Conservation (phyloP, 2,329 filamentous ascomycete genomes). For the Pseudocercospora crystallina region DNA sequence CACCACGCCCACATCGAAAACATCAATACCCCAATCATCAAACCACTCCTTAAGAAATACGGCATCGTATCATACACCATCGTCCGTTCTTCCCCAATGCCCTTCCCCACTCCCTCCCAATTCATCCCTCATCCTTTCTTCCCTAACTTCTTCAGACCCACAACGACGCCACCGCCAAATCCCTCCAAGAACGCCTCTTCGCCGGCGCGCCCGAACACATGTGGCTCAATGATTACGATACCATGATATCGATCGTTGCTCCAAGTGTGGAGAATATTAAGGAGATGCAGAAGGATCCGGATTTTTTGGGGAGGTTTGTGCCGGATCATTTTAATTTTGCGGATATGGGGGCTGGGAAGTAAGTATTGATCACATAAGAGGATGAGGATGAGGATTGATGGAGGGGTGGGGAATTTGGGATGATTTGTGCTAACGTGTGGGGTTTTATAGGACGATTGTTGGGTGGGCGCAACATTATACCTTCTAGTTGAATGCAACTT, state of each 20-base stretch:
- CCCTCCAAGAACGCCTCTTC: constrained; percentile 5
- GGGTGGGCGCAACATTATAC: neutral
- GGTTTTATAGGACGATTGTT: neutral
- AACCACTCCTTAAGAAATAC: constrained; percentile 13
- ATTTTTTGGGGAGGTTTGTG: constrained; percentile 8
- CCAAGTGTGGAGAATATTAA: constrained; percentile 1
- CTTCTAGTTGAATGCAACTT: neutral
- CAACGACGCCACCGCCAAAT: constrained; percentile 9
- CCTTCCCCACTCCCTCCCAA: neutral
- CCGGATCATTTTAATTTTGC: constrained; percentile 12
- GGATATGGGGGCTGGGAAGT: constrained; percentile 8
- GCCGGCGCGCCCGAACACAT: constrained; percentile 5
- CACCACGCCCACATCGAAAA: constrained; percentile 10
- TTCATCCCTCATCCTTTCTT: neutral
- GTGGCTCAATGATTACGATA: constrained; percentile 1
- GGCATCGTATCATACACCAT: constrained; percentile 13
- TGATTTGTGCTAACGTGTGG: too few species aligned
- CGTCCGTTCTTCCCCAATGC: neutral
- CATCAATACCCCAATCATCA: constrained; percentile 13
- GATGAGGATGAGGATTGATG: too few species aligned
- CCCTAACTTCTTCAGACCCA: constrained; percentile 4
- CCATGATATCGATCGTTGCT: neutral
- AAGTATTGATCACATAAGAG: too few species aligned
- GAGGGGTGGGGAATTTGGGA: too few species aligned
- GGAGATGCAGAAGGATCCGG: constrained; percentile 12